These are phyloP conservation scores for Podospora anserina DNA, from an alignment of 495 filamentous ascomycete species.

Conservation along the genomic window DNA sequence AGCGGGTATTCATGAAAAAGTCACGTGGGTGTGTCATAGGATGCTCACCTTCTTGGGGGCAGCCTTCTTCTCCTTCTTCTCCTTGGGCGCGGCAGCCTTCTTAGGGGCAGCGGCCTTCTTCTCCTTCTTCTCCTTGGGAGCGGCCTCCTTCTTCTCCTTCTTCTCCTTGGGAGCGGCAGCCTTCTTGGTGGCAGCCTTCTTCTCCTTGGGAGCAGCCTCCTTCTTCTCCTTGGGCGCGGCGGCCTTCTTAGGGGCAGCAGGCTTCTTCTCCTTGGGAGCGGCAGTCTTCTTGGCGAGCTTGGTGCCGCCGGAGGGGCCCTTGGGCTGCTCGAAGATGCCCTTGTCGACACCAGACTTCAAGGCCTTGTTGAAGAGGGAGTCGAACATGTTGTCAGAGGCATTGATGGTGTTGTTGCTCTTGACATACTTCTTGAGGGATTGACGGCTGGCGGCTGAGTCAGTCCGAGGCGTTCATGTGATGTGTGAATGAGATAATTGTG, in stretches of 20 bases:
- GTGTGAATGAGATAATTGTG: conserved; percentile 11
- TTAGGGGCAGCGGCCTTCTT: conserved; percentile 50
- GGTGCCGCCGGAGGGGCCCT: conserved; percentile 91
- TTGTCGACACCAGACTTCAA: conserved; percentile 86
- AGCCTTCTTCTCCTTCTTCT: conserved; percentile 19
- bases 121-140: conserved; percentile 54
- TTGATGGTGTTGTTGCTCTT: conserved; percentile 88
- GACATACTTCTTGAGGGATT: conserved; percentile 98
- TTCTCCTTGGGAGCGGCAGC: conserved; percentile 34
- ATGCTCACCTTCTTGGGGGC: conserved; percentile 15
- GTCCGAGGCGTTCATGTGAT: conserved; percentile 27
- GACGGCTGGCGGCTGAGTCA: conserved; percentile 62
- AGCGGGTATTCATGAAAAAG: background rate
- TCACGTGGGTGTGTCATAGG: background rate
- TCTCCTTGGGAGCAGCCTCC: conserved; percentile 30
- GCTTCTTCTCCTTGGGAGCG: conserved; percentile 42
- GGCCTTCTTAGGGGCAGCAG: conserved; percentile 49
- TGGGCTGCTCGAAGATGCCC: conserved; percentile 86
- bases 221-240: conserved; percentile 36
- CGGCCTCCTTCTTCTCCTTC: conserved; percentile 20
- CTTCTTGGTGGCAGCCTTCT: conserved; percentile 51
- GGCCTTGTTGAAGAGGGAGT: conserved; percentile 89
- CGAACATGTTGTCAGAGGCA: conserved; percentile 70
- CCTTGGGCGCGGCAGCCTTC: conserved; percentile 52
- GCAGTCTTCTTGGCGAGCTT: conserved; percentile 90